A percentile compares a stretch with the other conserved stretches of the same genome.
phyloP scores from a whole-genome alignment of 306 rosid species.

The Sindora glabra region DNA sequence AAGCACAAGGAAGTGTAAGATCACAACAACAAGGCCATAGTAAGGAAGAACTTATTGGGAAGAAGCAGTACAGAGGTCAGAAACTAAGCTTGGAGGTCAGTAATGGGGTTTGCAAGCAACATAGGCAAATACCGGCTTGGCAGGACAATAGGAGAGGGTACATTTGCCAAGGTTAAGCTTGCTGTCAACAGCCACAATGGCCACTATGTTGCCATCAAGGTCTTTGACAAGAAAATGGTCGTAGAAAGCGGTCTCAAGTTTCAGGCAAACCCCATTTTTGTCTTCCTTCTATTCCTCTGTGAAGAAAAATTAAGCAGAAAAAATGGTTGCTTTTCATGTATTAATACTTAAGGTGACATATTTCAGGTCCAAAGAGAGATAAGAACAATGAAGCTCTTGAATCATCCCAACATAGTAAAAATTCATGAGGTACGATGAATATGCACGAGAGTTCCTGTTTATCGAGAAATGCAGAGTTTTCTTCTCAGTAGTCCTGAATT shows the following conservation, averaged over 20 bases:
- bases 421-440: conserved; percentile 52
- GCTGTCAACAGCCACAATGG: conserved; percentile 37
- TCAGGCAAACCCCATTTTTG: conserved; percentile 39
- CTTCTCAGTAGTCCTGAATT: conserved; percentile 1
- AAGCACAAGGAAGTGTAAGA: no score
- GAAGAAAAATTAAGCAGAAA: neutral
- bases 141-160: conserved; percentile 71
- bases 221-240: conserved; percentile 71
- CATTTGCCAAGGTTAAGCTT: conserved; percentile 75
- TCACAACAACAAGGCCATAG: neutral
- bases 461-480: neutral
- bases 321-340: neutral
- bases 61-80: neutral
- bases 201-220: conserved; percentile 52
- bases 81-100: neutral
- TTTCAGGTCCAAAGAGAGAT: conserved; percentile 84
- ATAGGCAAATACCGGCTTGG: conserved; percentile 56
- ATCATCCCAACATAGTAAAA: conserved; percentile 68
- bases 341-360: neutral
- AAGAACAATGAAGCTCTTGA: conserved; percentile 67
- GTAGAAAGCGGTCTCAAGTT: conserved; percentile 43
- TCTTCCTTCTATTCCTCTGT: neutral
- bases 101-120: conserved; percentile 43
- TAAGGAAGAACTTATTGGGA: neutral
- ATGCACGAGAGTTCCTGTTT: neutral